Base-by-base conservation (phyloP, 768 basidiomycete genomes). In the Ramaria sp. region DNA sequence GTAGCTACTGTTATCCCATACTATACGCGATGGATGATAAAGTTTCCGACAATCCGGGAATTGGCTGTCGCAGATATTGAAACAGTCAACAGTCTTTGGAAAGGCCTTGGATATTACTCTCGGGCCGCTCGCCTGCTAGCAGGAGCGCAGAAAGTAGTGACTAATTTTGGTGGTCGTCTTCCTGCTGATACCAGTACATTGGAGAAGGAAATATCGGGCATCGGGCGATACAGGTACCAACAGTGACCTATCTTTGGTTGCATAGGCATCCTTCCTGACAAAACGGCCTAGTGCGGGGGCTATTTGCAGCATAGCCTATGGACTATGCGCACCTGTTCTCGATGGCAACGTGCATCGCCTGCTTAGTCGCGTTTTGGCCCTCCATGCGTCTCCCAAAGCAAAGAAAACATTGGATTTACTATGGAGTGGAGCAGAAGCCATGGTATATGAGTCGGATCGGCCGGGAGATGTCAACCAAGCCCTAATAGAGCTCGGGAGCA, bases 1-100 rank as follows among this genome's bases (percentile, higher is more conserved):
- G 93, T 96, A 32, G 76, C 69, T 4, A 92, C 91, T 1, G 92
- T 95, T n/a, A 91, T 94, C 61, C 88, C 88, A 1, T 98, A 96
- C 68, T 98, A 89, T 67, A 82, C 79, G 50, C 76, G 77, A 22
- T 98, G 92, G 92, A 88, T 94, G 76, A 71, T 73, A 60, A 83
- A 74, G 63, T 94, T 89, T 70, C 89, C 91, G 8, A 90, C 87
- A 18, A 80, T 93, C 57, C 69, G 70, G 56, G 80, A 85, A 59
- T 76, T 94, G 36, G 86, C 89, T 9, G 66, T 67, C 39, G 79
- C 87, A 16, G 77, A 81, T 57, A 78, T 89, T 57, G 90, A 97
- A 61, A 78, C 85, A 20, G 90, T 96, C 56, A 94, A 97, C 65
- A 70, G 79, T 1, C 69, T 89, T 8, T 98, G 94, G 94, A 90